phyloP scores from a whole-genome alignment of 2,329 filamentous ascomycete genomes.

The Arthrinium phaeospermum region DNA sequence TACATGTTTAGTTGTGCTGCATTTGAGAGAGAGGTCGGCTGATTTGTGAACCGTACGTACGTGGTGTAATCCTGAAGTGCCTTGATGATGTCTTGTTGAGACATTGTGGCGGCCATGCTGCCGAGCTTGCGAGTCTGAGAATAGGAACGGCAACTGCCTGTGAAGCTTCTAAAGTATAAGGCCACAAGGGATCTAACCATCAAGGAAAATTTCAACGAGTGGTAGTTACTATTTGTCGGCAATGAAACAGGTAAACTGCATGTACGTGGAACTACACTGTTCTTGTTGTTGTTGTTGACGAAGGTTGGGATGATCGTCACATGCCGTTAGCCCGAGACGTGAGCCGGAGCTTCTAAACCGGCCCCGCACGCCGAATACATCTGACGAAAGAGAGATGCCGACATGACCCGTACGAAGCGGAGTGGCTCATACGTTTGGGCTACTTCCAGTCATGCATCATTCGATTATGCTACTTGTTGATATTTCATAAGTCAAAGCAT shows the following conservation, averaged over 20 bases:
- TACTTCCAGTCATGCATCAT: background rate
- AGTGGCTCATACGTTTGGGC: background rate
- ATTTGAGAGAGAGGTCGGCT: no score
- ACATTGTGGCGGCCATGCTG: constrained; percentile 28
- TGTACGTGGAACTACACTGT: background rate
- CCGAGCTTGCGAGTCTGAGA: constrained; percentile 20
- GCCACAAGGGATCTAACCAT: background rate
- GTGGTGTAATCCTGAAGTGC: constrained; percentile 42
- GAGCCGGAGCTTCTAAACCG: background rate
- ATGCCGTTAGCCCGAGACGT: constrained; percentile 9
- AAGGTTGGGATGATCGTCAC: background rate
- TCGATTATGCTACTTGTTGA: no score
- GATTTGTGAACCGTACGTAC: constrained; percentile 35
- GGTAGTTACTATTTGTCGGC: background rate
- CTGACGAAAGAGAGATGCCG: background rate
- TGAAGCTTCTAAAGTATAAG: background rate
- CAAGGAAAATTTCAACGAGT: background rate
- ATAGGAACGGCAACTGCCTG: background rate
- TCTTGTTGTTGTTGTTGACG: background rate
- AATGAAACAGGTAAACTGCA: background rate
- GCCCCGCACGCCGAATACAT: background rate
- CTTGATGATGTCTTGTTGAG: constrained; percentile 37
- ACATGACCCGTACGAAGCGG: background rate
- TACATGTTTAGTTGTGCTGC: no score
- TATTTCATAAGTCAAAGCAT: no score